A percentile compares a stretch with the other conserved stretches of the same genome.
These are phyloP conservation scores for Fraxinus cuspidata DNA, from an alignment of 257 asterid species.

Conservation along the genomic window DNA sequence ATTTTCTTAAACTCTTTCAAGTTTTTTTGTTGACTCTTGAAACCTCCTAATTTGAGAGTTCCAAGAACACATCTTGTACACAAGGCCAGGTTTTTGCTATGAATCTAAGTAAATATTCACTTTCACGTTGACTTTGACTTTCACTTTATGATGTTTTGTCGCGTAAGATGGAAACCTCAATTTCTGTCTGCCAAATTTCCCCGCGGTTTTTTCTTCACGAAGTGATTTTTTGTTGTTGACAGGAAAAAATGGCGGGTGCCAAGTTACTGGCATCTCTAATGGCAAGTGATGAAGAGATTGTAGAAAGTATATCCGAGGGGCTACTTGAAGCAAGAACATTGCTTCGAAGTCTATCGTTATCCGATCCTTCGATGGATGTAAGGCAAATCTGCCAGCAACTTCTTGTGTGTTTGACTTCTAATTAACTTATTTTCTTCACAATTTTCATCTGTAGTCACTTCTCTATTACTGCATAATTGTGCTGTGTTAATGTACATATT, in stretches of 20 bases:
- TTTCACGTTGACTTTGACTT: background rate
- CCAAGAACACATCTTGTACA: background rate
- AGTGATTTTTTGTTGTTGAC: conserved; percentile 12
- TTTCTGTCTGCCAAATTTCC: background rate
- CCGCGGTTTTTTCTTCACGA: background rate
- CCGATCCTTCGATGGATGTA: conserved; percentile 60
- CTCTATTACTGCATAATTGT: background rate
- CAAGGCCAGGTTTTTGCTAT: background rate
- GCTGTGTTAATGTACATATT: background rate
- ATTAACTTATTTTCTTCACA: conserved; percentile 7
- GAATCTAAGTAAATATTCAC: background rate
- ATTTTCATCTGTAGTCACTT: background rate
- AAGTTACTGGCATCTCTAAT: conserved; percentile 69
- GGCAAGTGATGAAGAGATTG: conserved; percentile 77
- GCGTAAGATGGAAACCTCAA: background rate
- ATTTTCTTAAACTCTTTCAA: background rate
- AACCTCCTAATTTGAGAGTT: background rate
- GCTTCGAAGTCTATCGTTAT: conserved; percentile 48
- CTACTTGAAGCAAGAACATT: conserved; percentile 57
- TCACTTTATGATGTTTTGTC: background rate
- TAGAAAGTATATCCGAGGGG: conserved; percentile 52
- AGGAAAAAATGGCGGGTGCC: conserved; percentile 78
- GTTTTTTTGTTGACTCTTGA: background rate
- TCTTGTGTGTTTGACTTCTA: conserved; percentile 57
- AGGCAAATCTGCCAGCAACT: conserved; percentile 65